phyloP scores from a whole-genome alignment of 2,329 filamentous ascomycete species.

The Sporothrix pseudoabietina region DNA sequence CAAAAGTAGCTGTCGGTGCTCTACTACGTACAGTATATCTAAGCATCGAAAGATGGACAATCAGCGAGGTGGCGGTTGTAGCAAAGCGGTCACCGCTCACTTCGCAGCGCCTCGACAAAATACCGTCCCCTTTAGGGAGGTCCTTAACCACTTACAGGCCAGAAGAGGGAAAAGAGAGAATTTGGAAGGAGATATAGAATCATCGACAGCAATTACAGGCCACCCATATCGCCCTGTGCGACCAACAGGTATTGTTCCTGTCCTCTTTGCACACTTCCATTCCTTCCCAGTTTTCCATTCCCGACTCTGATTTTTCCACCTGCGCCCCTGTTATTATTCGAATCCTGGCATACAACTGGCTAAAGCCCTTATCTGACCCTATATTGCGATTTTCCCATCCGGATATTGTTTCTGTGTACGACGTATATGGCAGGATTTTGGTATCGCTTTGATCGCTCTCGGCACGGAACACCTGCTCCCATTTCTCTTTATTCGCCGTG shows the following conservation, averaged over 20 bases:
- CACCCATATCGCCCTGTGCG: background rate
- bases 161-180: background rate
- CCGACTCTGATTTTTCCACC: background rate
- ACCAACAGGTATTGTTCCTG: background rate
- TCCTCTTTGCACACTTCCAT: background rate
- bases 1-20: background rate
- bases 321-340: background rate
- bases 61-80: background rate
- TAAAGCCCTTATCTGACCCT: background rate
- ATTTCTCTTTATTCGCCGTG: background rate
- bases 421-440: background rate
- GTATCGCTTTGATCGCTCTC: background rate
- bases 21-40: background rate
- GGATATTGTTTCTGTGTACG: background rate
- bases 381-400: background rate
- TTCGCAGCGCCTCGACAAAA: background rate
- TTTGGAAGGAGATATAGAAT: background rate
- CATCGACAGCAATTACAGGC: background rate
- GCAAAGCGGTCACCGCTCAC: too few species aligned
- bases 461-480: constrained; percentile 2
- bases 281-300: background rate
- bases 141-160: background rate
- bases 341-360: background rate
- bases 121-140: background rate
- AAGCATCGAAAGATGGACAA: background rate